Conservation (phyloP, 129 eudicot species). For the Heracleum sosnowskyi region DNA sequence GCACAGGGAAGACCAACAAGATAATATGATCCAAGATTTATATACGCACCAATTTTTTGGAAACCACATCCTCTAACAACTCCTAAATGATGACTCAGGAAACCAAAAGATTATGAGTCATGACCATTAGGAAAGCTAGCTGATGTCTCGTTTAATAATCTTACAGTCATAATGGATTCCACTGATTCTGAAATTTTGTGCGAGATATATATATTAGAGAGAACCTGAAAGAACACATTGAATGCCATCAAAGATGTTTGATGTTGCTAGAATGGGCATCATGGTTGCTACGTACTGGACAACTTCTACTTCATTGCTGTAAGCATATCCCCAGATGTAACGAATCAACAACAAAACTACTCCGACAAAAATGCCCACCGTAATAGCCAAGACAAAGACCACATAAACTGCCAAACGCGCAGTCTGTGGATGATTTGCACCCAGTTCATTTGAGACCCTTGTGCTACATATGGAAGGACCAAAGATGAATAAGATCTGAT, state of each 20-base stretch:
- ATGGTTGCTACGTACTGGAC: constrained; percentile 58
- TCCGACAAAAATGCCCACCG: constrained; percentile 49
- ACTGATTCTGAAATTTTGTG: background rate
- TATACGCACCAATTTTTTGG: constrained; percentile 70
- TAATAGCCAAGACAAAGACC: constrained; percentile 38
- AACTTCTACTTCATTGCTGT: constrained; percentile 64
- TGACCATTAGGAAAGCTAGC: background rate
- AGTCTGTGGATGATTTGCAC: constrained; percentile 63
- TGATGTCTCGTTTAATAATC: background rate
- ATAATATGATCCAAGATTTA: constrained; percentile 79
- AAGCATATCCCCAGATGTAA: constrained; percentile 67
- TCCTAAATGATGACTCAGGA: constrained; percentile 22
- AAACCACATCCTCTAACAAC: constrained; percentile 74
- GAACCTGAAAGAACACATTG: constrained; percentile 71
- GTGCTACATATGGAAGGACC: constrained; percentile 34
- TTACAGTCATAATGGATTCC: background rate
- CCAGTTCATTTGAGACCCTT: constrained; percentile 83
- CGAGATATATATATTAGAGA: background rate
- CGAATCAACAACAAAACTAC: constrained; percentile 41
- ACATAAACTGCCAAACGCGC: constrained; percentile 55
- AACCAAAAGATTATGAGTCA: background rate
- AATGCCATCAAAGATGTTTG: constrained; percentile 61
- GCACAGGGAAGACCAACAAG: constrained; percentile 78
- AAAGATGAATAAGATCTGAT: background rate
- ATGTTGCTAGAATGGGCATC: constrained; percentile 59